These are phyloP conservation scores for Pyronema omphalodes DNA, from an alignment of 495 filamentous ascomycete species.

Conservation along the genomic window DNA sequence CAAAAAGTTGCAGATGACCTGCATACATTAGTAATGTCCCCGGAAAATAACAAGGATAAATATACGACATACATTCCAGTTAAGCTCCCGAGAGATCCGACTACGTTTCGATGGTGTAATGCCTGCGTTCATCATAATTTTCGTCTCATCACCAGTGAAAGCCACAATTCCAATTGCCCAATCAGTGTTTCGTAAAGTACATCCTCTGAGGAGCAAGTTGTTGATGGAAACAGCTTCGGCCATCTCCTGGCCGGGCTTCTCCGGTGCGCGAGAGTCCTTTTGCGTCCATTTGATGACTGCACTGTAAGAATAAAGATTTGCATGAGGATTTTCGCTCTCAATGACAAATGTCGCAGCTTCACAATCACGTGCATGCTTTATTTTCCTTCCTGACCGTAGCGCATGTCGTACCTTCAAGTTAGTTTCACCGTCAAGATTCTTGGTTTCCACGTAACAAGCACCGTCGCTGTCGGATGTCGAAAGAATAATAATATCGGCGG, in stretches of 20 bases:
- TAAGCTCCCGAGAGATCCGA: conserved; percentile 75
- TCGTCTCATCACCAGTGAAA: conserved; percentile 93
- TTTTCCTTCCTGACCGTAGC: conserved; percentile 59
- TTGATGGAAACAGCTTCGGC: conserved; percentile 86
- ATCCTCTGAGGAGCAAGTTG: conserved; percentile 83
- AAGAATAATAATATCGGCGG: conserved; percentile 87
- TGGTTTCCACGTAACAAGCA: conserved; percentile 94
- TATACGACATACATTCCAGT: conserved; percentile 58
- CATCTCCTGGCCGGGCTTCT: conserved; percentile 49
- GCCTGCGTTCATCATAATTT: conserved; percentile 98
- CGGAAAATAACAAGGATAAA: background rate
- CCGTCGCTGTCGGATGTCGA: conserved; percentile 90
- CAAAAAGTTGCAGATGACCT: conserved; percentile 71
- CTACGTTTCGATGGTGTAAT: conserved; percentile 92
- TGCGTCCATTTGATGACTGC: conserved; percentile 79
- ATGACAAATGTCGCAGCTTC: conserved; percentile 72
- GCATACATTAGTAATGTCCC: conserved; percentile 4
- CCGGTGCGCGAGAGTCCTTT: conserved; percentile 40
- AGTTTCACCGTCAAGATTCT: conserved; percentile 94
- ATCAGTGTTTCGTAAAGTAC: conserved; percentile 85
- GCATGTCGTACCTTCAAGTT: conserved; percentile 93
- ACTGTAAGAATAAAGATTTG: conserved; percentile 86
- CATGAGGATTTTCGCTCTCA: conserved; percentile 79
- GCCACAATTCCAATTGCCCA: conserved; percentile 92
- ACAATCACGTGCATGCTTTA: conserved; percentile 83